These are phyloP conservation scores for Serendipita vermifera DNA, from an alignment of 768 basidiomycete genomes.

Conservation along the genomic window DNA sequence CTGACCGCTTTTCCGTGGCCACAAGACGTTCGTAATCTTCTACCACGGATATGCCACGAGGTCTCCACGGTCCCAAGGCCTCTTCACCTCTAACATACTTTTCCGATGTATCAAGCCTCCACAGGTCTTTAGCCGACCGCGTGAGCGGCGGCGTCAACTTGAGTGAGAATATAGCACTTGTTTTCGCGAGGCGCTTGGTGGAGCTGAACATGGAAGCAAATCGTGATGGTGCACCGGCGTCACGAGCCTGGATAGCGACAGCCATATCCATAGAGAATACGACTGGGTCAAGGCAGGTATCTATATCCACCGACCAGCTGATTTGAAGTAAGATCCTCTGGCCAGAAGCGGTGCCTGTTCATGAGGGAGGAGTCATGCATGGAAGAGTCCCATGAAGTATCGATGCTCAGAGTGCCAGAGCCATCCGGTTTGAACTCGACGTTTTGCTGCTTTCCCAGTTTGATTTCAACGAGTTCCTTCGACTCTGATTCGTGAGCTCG, in stretches of 20 bases:
- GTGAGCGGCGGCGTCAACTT: conserved; percentile 72
- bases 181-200: conserved; percentile 61
- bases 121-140: conserved; percentile 76
- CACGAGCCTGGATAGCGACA: conserved; percentile 69
- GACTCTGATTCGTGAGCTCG: conserved; percentile 66
- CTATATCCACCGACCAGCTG: conserved; percentile 66
- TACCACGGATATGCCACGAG: conserved; percentile 77
- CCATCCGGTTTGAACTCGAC: conserved; percentile 78
- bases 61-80: conserved; percentile 64
- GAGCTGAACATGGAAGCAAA: conserved; percentile 65
- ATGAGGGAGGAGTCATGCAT: conserved; percentile 75
- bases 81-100: conserved; percentile 95
- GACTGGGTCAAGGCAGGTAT: conserved; percentile 73
- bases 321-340: conserved; percentile 74
- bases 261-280: conserved; percentile 81
- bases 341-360: conserved; percentile 67
- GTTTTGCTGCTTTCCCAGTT: conserved; percentile 56
- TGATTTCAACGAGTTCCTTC: conserved; percentile 56
- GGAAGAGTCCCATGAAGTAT: conserved; percentile 94
- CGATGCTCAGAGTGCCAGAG: conserved; percentile 50
- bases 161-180: conserved; percentile 74
- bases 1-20: conserved; percentile 56
- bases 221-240: conserved; percentile 70
- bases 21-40: conserved; percentile 72
- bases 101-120: conserved; percentile 89